phyloP scores from a whole-genome alignment of 176 grass and related monocot species.

The Elaeis guineensis region DNA sequence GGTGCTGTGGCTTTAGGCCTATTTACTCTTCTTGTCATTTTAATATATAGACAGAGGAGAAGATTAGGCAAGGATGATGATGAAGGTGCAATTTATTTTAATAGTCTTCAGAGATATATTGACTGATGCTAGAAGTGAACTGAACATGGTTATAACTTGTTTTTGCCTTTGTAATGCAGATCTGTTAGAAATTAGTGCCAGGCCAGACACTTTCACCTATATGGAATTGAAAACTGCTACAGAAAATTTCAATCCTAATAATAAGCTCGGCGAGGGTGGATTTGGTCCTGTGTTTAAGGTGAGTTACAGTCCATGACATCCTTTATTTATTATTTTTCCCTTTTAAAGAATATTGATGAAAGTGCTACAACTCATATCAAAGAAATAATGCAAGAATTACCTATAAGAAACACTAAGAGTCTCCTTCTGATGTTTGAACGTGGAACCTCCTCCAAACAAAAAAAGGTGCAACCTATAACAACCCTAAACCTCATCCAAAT shows the following conservation, averaged over 20 bases:
- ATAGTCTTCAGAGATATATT: background rate
- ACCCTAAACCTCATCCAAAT: too few relatives aligned
- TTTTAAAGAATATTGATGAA: background rate
- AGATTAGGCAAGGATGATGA: background rate
- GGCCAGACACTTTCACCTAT: slow-evolving; percentile 57
- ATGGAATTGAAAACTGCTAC: slow-evolving; percentile 59
- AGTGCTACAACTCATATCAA: too few relatives aligned
- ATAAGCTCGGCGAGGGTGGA: slow-evolving; percentile 78
- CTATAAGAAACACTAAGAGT: too few relatives aligned
- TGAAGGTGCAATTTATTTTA: background rate
- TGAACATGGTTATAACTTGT: too few relatives aligned
- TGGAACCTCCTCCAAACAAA: too few relatives aligned
- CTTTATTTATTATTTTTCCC: background rate
- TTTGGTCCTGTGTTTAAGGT: slow-evolving; percentile 86
- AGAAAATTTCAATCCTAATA: slow-evolving; percentile 49
- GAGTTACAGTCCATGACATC: background rate
- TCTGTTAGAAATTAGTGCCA: slow-evolving; percentile 36
- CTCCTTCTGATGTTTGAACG: too few relatives aligned
- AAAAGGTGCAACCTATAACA: too few relatives aligned
- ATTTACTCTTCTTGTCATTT: background rate
- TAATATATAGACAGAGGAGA: slow-evolving; percentile 1
- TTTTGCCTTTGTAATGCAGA: slow-evolving; percentile 33
- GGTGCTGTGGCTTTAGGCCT: slow-evolving; percentile 11
- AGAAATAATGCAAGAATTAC: too few relatives aligned
- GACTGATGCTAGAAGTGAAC: slow-evolving; percentile 6